Evolutionary conservation across 257 asterid genomes (phyloP), one percentile per base, ranked within the genome.

Genomic region (Solanum habrochaites): DNA sequence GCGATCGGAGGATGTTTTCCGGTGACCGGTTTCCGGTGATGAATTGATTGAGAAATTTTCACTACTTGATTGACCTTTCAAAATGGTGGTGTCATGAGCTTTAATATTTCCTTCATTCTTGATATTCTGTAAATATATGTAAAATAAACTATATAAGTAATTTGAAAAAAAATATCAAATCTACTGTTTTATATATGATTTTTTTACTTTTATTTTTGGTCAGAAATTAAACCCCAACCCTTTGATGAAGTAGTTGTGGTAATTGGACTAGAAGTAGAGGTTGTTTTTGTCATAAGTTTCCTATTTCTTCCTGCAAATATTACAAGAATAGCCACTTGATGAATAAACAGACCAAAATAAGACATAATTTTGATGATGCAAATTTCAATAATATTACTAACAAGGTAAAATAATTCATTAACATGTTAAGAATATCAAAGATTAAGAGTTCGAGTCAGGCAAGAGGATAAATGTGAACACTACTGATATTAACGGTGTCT

Each of bases 241-340:
- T 91, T 88, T 78, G 69, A 31, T 81, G 91, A 87, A 58, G 64
- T 82, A 58, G 66, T 82, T 74, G 92, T 83, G 86, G 89, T 86
- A 21, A 89, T 89, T 13, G 90, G 89, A 74, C 83, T 87, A 82
- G 90, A 85, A 86, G 91, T 86, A 66, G 91, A 40, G 35, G 86
- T 13, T 77, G 85, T 62, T 86, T 69, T 87, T 81, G 83, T 87
- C 88, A 87, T 80, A 86, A 94, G 94, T 89, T 93, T 93, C 88
- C 98, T 92, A 58, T 74, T 88, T 88, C 90, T 90, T 85, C 98
- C 98, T 94, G 96, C 93, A 94, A 86, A 81, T 16, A 83, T 16
- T 67, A 13, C 32, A 83, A 86, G 40, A 86, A 10, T 15, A 67
- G 11, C 14, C 20, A 37, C 60, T 86, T 67, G 14, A 58, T 67